phyloP scores from a whole-genome alignment of 495 filamentous ascomycete species.

The Penicillium canescens region DNA sequence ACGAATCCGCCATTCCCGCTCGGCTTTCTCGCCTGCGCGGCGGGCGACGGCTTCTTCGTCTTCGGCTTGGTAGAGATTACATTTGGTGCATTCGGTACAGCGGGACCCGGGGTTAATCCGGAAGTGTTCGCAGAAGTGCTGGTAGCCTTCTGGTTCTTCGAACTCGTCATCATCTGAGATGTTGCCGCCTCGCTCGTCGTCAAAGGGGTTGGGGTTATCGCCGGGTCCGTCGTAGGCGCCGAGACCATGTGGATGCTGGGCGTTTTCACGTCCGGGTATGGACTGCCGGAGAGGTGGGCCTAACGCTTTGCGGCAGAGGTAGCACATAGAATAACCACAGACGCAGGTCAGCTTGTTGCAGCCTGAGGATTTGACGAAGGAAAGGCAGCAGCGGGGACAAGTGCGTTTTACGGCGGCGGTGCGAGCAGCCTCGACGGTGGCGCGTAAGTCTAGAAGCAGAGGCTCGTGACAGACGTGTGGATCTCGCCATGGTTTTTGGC shows the following conservation, averaged over 20 bases:
- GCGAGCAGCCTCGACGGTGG: constrained; percentile 85
- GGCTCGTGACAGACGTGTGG: constrained; percentile 68
- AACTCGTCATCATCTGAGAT: constrained; percentile 30
- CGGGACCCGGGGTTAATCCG: constrained; percentile 64
- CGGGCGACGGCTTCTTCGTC: constrained; percentile 77
- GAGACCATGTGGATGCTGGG: constrained; percentile 3
- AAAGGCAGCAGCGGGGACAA: constrained; percentile 84
- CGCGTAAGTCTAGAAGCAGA: constrained; percentile 69
- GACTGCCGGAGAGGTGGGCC: constrained; percentile 24
- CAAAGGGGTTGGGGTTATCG: constrained; percentile 5
- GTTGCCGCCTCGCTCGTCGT: constrained; percentile 16
- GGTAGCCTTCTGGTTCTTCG: constrained; percentile 68
- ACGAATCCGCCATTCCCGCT: constrained; percentile 74
- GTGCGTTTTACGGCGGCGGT: constrained; percentile 94
- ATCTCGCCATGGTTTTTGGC: constrained; percentile 63
- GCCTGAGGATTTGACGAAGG: constrained; percentile 87
- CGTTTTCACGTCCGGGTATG: constrained; percentile 3
- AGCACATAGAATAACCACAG: constrained; percentile 99
- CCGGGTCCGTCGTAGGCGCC: constrained; percentile 12
- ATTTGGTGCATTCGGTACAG: constrained; percentile 80
- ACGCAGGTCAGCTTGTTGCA: constrained; percentile 97
- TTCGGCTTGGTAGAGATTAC: constrained; percentile 86
- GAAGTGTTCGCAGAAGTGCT: constrained; percentile 96
- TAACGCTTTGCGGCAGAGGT: constrained; percentile 69
- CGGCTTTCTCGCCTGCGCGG: constrained; percentile 75